Evolutionary conservation across 257 asterid species (phyloP), one percentile per base, ranked within the genome.

Genomic region (Plantago major): DNA sequence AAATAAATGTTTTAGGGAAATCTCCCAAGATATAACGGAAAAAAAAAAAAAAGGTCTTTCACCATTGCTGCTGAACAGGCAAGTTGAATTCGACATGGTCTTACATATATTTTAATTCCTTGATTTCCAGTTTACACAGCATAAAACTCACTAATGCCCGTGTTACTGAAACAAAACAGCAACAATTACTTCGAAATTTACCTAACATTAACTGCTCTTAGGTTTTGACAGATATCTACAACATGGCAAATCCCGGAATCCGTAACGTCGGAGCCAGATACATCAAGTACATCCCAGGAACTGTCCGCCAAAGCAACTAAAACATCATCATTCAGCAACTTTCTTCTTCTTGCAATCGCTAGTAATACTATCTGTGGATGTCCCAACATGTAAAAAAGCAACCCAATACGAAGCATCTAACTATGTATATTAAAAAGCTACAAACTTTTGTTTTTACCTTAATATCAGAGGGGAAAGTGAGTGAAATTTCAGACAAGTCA

Each of bases 301-400:
- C 80, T 76, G 70, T 92, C 99, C 18, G 83, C 90, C 71, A 89
- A 80, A 15, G 95, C 81, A 73, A 83, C 55, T 46, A 87, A 55
- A 49, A 89, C 67, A 37, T 74, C 81, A 71, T 92, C 97, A 78
- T 68, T 80, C 77, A 92, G 74, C 51, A 92, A 59, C 81, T 78
- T 89, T 65, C 89, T 82, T 74, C 99, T 79, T 54, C 89, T 87
- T n/a, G 95, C 96, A 74, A 92, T 82, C 63, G 99, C 97, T 51
- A 81, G 71, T 67, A 92, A 67, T 52, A 76, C 79, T 88, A 89
- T 77, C 97, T 91, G 81, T 19, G n/a, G 22, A 46, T 6, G 58
- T 53, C 38, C 44, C 16, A 45, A 60, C 4, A 15, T 14, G 5
- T 11, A 48, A 10, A 9, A 22, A 10, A 19, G 7, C 14, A 28